These are phyloP conservation scores for Corynascus novoguineensis DNA, from an alignment of 495 filamentous ascomycete species.

Conservation along the genomic window DNA sequence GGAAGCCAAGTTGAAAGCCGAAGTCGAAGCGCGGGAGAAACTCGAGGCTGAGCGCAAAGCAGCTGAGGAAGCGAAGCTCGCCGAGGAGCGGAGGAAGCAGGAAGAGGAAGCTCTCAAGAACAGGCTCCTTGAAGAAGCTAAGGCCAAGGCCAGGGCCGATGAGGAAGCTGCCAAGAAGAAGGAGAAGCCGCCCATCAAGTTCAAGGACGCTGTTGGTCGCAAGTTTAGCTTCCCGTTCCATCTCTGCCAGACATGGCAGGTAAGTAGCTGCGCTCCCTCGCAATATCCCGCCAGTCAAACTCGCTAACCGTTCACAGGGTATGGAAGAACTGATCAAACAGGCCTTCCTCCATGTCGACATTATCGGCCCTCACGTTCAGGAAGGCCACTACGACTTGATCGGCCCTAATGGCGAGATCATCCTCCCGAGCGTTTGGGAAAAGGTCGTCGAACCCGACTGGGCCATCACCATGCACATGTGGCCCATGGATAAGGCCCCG, in stretches of 20 bases:
- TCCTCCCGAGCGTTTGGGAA: conserved; percentile 83
- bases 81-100: conserved; percentile 35
- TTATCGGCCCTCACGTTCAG: conserved; percentile 74
- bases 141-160: conserved; percentile 50
- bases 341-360: conserved; percentile 79
- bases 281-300: too few species aligned
- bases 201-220: conserved; percentile 79
- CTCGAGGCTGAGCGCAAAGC: conserved; percentile 36
- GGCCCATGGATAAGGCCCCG: conserved; percentile 64
- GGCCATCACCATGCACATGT: conserved; percentile 94
- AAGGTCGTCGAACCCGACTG: conserved; percentile 80
- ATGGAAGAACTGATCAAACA: conserved; percentile 85
- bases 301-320: conserved; percentile 43
- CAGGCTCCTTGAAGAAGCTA: conserved; percentile 38
- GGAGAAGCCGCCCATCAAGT: conserved; percentile 58
- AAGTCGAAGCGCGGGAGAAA: conserved; percentile 39
- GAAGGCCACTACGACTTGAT: conserved; percentile 82
- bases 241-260: conserved; percentile 73
- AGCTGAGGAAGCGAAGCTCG: conserved; percentile 25
- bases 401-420: conserved; percentile 79
- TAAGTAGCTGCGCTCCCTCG: conserved; percentile 38
- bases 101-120: conserved; percentile 46
- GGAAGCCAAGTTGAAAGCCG: conserved; percentile 42
- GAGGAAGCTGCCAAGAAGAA: conserved; percentile 48
- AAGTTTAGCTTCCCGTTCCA: conserved; percentile 85